Conservation (phyloP, 1,139 yeast genomes). For the Scheffersomyces insectosa region DNA sequence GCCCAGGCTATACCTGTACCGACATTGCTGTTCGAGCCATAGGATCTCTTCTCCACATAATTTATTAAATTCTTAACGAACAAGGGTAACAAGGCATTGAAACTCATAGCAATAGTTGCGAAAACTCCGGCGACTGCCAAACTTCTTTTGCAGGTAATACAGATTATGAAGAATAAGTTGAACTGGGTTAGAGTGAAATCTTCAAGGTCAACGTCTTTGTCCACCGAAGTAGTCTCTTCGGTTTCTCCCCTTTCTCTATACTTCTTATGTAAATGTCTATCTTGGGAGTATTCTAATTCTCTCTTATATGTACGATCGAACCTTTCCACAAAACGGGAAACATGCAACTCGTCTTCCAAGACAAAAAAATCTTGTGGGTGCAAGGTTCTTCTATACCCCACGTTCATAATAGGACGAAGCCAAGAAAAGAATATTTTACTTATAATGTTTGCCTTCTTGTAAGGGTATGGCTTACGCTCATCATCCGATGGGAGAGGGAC, state of each 20-base stretch:
- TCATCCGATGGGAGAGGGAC: conserved; percentile 55
- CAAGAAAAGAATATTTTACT: conserved; percentile 50
- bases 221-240: conserved; percentile 15
- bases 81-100: conserved; percentile 52
- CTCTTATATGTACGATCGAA: conserved; percentile 33
- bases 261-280: conserved; percentile 13
- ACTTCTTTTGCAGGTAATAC: background rate
- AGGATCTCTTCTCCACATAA: conserved; percentile 32
- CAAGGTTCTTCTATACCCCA: conserved; percentile 68
- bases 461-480: conserved; percentile 49
- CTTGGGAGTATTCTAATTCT: conserved; percentile 30
- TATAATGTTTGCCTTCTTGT: conserved; percentile 27
- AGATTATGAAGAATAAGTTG: background rate
- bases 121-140: background rate
- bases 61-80: conserved; percentile 38
- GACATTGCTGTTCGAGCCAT: conserved; percentile 14
- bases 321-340: conserved; percentile 40
- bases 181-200: conserved; percentile 20
- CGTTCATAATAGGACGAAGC: conserved; percentile 56
- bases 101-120: conserved; percentile 56
- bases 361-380: conserved; percentile 62
- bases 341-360: conserved; percentile 52
- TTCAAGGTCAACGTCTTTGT: conserved; percentile 22
- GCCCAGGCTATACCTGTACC: conserved; percentile 39
- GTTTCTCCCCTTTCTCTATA: conserved; percentile 22